Base-by-base conservation (phyloP, 495 filamentous ascomycete species). In the Aspergillus ellipticus region DNA sequence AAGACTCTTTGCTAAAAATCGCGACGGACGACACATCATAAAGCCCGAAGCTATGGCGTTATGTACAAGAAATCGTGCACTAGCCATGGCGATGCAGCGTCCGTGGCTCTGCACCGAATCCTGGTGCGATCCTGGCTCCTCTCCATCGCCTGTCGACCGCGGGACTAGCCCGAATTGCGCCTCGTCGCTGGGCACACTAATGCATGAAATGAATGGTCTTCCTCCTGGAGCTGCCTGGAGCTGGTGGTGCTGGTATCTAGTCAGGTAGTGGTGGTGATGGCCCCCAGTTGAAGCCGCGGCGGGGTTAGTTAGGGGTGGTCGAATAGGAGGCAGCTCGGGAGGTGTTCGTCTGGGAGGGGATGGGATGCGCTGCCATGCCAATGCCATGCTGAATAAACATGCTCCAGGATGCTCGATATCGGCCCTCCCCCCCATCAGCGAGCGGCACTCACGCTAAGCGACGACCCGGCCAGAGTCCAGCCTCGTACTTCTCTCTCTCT, bases 161-260 rank as follows among this genome's bases (percentile, higher is more conserved):
- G 35, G 19, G 24, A 7, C 0, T 17, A 29, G 19, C 24, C 20
- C 56, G 37, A 53, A 58, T 58, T 22, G 48, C 3, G 37, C 4
- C 9, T 21, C 17, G 17, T 22, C 1, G 15, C 35, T 10, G 24
- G 37, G 21, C 31, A 47, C 43, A 58, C 56, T 58, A 58, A 58
- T 58, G 56, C 56, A 58, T 43, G 50, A 58, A 47, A 58, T 58
- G 22, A n/a, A n/a, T n/a, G n/a, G n/a, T n/a, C n/a, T n/a, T n/a
- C n/a, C 11, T 21, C 16, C 24, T 46, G 31, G 33, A 39, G 13
- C 35, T 39, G 35, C n/a, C n/a, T n/a, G n/a, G n/a, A n/a, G n/a
- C n/a, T n/a, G n/a, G n/a, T n/a, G 24, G 24, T 28, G 24, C 24
- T 28, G 24, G 24, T 7, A 20, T 35, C 17, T 0, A 47, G 33